Evolutionary conservation across 257 asterid genomes (phyloP).

Genomic region (Thymus quinquecostatus): DNA sequence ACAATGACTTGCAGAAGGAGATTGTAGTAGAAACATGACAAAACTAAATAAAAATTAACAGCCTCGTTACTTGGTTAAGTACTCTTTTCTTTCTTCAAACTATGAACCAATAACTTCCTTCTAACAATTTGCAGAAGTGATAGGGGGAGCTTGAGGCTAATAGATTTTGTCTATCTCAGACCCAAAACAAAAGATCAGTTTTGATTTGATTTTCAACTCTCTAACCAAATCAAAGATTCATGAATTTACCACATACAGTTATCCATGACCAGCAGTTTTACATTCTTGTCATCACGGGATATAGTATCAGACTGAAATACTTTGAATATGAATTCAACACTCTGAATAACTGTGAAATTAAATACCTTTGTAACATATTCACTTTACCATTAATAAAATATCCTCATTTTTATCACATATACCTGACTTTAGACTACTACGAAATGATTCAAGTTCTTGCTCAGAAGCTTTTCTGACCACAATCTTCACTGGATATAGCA

Average conservation of each 20-base stretch:
- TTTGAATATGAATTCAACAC: slow-evolving; percentile 10
- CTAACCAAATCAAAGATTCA: slow-evolving; percentile 15
- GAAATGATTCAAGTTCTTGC: slow-evolving; percentile 87
- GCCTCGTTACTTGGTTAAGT: slow-evolving; percentile 5
- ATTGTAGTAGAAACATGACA: slow-evolving; percentile 1
- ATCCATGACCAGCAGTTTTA: slow-evolving; percentile 18
- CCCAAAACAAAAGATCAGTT: slow-evolving; percentile 16
- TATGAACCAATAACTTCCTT: background rate
- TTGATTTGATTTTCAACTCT: slow-evolving; percentile 16
- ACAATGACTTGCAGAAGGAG: background rate
- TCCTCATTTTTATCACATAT: slow-evolving; percentile 19
- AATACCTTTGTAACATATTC: slow-evolving; percentile 39
- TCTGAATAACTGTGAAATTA: slow-evolving; percentile 24
- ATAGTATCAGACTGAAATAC: slow-evolving; percentile 11
- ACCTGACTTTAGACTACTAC: slow-evolving; percentile 63
- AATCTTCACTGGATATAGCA: slow-evolving; percentile 84
- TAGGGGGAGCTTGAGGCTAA: background rate
- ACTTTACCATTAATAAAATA: background rate
- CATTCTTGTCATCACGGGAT: slow-evolving; percentile 27
- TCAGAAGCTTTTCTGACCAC: slow-evolving; percentile 60
- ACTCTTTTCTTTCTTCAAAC: slow-evolving; percentile 19
- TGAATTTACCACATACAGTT: slow-evolving; percentile 6
- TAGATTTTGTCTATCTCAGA: slow-evolving; percentile 28
- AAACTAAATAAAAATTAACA: background rate
- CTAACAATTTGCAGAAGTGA: slow-evolving; percentile 18